Evolutionary conservation across 306 rosid genomes (phyloP).

Genomic region (Potentilla sterilis): DNA sequence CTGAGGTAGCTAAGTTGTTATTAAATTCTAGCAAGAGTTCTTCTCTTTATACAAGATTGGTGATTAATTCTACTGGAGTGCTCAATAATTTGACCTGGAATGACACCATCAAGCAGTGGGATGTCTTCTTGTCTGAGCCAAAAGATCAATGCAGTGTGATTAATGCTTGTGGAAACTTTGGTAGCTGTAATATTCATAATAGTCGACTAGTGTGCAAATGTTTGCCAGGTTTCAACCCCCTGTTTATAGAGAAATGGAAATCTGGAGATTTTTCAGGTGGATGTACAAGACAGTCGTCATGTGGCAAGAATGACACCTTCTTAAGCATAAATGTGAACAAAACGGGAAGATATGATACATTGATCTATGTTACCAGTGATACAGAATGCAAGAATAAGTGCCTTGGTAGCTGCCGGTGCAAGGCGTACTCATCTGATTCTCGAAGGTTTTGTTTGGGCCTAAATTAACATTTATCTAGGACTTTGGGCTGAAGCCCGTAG

Average conservation of each 20-base stretch:
- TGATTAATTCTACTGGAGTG: conserved; percentile 24
- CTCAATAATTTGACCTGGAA: neutral
- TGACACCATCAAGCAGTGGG: neutral
- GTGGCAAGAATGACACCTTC: conserved; percentile 1
- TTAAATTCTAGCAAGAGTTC: neutral
- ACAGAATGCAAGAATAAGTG: conserved; percentile 25
- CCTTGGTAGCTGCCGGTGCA: neutral
- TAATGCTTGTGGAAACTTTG: conserved; percentile 36
- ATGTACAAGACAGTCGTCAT: conserved; percentile 17
- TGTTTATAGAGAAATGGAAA: neutral
- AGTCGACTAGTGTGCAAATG: conserved; percentile 20
- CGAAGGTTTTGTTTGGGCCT: too few species aligned
- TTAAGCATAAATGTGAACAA: conserved; percentile 10
- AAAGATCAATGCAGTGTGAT: conserved; percentile 9
- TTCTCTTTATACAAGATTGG: conserved; percentile 19
- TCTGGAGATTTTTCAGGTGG: conserved; percentile 14
- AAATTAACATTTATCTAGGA: too few species aligned
- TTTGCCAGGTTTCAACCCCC: conserved; percentile 40
- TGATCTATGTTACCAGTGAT: neutral
- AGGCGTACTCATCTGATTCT: conserved; percentile 48
- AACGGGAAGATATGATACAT: neutral
- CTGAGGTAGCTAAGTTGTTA: neutral
- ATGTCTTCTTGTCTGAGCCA: neutral
- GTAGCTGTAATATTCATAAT: conserved; percentile 25
- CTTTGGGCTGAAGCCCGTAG: too few species aligned